Evolutionary conservation across 208 protist species (phyloP), one percentile per base, ranked within the genome.

Genomic region (Leishmania arabica): DNA sequence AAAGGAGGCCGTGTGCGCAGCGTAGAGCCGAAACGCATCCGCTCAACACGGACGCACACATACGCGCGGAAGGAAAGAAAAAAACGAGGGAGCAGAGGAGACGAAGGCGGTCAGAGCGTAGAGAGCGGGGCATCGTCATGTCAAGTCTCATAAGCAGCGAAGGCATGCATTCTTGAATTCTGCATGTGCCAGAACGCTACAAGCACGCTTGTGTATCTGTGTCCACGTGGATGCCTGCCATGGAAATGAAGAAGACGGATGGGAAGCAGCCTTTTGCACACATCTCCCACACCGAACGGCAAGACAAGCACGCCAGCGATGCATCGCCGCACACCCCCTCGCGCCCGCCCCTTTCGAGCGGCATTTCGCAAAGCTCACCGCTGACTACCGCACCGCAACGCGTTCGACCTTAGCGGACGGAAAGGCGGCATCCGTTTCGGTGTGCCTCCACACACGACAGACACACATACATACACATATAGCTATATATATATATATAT

Each of bases 21-120:
- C 37, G 13, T 70, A 45, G 37, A 47, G 65, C 4, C 9, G 65
- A 70, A 70, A n/a, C 37, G 8, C 37, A 70, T 13, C 7, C 34
- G 5, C 15, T 5, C 65, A 9, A 11, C 7, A 70, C 37, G 17
- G 37, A 27, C 17, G 17, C 15, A 53, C 21, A 56, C 24, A 51
- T 37, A 54, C 53, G 45, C 17, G n/a, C 45, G 13, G 21, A 47
- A n/a, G 66, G 42, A 42, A 13, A n/a, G 40, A 49, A 27, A 45
- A 47, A 34, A 40, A 70, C 0, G 54, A 79, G 76, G 51, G 68
- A 54, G 51, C 19, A 74, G 75, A 51, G 81, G 58, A 47, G 69
- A 37, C 7, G n/a, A 54, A 77, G 60, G 13, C 62, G 66, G 49
- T 31, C 54, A 45, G 49, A 75, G 73, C 42, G 21, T n/a, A 75